A percentile compares a stretch with the other conserved stretches of the same genome.
Conservation (phyloP, 2,329 filamentous ascomycete genomes). For the Trichothecium sympodiale region DNA sequence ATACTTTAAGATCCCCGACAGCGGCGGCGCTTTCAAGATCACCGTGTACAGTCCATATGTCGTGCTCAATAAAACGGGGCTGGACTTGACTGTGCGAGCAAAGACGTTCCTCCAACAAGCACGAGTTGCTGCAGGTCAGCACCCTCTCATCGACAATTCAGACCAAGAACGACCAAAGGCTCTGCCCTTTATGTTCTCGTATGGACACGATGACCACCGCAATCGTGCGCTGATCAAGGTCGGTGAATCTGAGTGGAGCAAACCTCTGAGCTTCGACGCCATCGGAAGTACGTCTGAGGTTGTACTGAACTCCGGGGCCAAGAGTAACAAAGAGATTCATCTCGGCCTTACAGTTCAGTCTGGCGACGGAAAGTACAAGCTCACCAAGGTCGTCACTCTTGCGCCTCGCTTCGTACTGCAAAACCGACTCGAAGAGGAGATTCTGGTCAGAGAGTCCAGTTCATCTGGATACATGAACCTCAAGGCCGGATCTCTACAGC, state of each 20-base stretch:
- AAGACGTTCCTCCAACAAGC: slow-evolving; percentile 82
- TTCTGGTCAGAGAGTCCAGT: slow-evolving; percentile 83
- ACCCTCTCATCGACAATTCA: slow-evolving; percentile 38
- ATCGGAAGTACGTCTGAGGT: slow-evolving; percentile 90
- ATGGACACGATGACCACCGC: slow-evolving; percentile 73
- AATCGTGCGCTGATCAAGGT: slow-evolving; percentile 84
- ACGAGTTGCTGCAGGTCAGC: slow-evolving; percentile 73
- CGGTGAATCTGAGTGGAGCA: slow-evolving; percentile 89
- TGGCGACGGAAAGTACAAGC: slow-evolving; percentile 93
- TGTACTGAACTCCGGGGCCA: slow-evolving; percentile 61
- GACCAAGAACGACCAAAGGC: slow-evolving; percentile 56
- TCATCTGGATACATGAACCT: slow-evolving; percentile 77
- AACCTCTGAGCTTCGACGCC: slow-evolving; percentile 93
- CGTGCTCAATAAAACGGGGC: slow-evolving; percentile 86
- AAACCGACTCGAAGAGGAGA: slow-evolving; percentile 81
- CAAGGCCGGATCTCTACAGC: slow-evolving; percentile 66
- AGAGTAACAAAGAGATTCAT: slow-evolving; percentile 67
- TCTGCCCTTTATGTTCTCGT: slow-evolving; percentile 93
- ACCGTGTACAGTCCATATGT: slow-evolving; percentile 93
- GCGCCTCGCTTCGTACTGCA: slow-evolving; percentile 88
- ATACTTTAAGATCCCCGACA: slow-evolving; percentile 82
- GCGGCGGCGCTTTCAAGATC: slow-evolving; percentile 91
- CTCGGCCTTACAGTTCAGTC: slow-evolving; percentile 80
- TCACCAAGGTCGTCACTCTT: slow-evolving; percentile 91
- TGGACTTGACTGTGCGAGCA: slow-evolving; percentile 77